Percentiles rank a stretch among this genome's conserved stretches.
These are phyloP conservation scores for Acanthochlamys bracteata DNA, from an alignment of 106 monocot species.

Conservation along the genomic window DNA sequence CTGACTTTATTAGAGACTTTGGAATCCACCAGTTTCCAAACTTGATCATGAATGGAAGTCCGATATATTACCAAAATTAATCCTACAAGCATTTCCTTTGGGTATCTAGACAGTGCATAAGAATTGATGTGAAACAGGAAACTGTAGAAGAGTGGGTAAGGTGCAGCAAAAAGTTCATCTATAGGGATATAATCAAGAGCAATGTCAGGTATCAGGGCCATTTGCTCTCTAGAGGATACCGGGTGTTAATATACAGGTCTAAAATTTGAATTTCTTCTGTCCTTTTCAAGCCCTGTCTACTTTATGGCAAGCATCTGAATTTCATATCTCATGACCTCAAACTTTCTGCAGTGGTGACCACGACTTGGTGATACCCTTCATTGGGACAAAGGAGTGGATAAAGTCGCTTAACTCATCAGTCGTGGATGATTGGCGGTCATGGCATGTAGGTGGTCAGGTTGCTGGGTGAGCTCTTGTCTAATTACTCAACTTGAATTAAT, in stretches of 20 bases:
- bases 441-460: constrained; percentile 47
- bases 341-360: constrained; percentile 52
- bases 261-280: background rate
- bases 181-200: constrained; percentile 6
- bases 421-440: constrained; percentile 54
- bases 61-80: background rate
- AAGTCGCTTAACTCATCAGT: constrained; percentile 38
- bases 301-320: background rate
- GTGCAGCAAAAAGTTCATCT: constrained; percentile 2
- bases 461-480: constrained; percentile 36
- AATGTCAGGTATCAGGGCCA: constrained; percentile 27
- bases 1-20: no score
- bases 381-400: constrained; percentile 53
- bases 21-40: no score
- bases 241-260: constrained; percentile 46
- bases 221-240: constrained; percentile 34
- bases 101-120: background rate
- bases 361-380: constrained; percentile 24
- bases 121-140: constrained; percentile 7
- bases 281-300: background rate
- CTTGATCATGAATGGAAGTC: no score
- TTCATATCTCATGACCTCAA: no score
- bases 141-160: constrained; percentile 8
- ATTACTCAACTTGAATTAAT: background rate
- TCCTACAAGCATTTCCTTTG: background rate